Conservation (phyloP, 495 filamentous ascomycete genomes). For the Penicillium odoratum region DNA sequence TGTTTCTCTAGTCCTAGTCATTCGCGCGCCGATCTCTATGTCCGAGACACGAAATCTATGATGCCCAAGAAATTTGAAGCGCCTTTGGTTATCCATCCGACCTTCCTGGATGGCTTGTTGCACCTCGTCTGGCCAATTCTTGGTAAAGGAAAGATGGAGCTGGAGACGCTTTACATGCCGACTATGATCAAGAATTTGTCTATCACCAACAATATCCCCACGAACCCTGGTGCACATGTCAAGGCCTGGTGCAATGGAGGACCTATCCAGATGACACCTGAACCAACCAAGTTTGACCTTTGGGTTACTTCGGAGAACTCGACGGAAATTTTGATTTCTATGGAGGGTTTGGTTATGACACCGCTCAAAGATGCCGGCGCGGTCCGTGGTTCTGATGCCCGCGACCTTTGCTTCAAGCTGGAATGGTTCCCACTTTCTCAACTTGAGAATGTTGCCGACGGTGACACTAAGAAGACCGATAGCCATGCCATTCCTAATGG, state of each 20-base stretch:
- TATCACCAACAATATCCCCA: constrained; percentile 26
- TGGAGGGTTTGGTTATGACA: constrained; percentile 36
- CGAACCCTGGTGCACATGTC: constrained; percentile 26
- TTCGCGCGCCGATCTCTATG: constrained; percentile 23
- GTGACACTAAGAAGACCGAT: constrained; percentile 6
- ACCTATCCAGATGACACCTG: constrained; percentile 23
- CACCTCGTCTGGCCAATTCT: constrained; percentile 42
- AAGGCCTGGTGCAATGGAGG: constrained; percentile 35
- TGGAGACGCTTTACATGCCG: constrained; percentile 46
- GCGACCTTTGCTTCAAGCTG: constrained; percentile 37
- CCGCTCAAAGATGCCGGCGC: constrained; percentile 30
- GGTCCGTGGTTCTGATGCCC: constrained; percentile 7
- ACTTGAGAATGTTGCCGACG: constrained; percentile 1
- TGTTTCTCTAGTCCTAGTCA: constrained; percentile 19
- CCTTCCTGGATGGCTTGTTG: constrained; percentile 30
- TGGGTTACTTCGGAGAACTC: constrained; percentile 30
- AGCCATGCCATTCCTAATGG: constrained; percentile 5
- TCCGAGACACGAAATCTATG: constrained; percentile 25
- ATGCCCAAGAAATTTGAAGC: constrained; percentile 33
- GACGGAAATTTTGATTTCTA: constrained; percentile 26
- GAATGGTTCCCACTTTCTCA: constrained; percentile 30
- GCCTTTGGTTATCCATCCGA: constrained; percentile 26
- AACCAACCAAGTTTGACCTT: constrained; percentile 35
- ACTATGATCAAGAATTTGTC: constrained; percentile 36
- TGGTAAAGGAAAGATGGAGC: constrained; percentile 38